Conservation (phyloP, 140 eudicot genomes). For the Anethum foeniculum region DNA sequence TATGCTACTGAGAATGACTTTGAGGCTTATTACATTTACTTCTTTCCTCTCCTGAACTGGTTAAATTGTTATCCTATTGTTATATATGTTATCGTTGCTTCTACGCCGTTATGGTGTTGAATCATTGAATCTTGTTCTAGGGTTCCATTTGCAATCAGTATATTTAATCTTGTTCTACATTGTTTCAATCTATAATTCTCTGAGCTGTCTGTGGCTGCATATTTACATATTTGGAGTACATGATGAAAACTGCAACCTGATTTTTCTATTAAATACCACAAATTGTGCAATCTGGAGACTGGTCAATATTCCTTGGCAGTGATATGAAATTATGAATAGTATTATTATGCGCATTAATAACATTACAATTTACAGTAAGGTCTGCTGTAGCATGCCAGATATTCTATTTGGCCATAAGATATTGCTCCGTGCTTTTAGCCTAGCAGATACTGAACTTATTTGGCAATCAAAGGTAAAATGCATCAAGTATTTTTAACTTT, state of each 20-base stretch:
- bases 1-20: conserved; percentile 1
- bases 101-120: neutral
- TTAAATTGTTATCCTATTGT: neutral
- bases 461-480: neutral
- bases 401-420: neutral
- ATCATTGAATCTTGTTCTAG: neutral
- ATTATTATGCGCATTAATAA: neutral
- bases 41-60: neutral
- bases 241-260: neutral
- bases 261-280: neutral
- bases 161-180: neutral
- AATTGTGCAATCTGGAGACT: neutral
- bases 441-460: neutral
- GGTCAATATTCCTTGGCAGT: neutral
- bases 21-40: neutral
- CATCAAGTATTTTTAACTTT: neutral
- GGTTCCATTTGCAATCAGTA: neutral
- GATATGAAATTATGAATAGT: neutral
- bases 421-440: neutral
- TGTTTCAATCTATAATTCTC: neutral
- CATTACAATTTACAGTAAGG: neutral
- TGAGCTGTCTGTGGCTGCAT: neutral
- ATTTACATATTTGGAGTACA: neutral
- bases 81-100: neutral
- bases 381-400: neutral